Conservation (phyloP, 2,329 filamentous ascomycete species). For the Colletotrichum liriopes region DNA sequence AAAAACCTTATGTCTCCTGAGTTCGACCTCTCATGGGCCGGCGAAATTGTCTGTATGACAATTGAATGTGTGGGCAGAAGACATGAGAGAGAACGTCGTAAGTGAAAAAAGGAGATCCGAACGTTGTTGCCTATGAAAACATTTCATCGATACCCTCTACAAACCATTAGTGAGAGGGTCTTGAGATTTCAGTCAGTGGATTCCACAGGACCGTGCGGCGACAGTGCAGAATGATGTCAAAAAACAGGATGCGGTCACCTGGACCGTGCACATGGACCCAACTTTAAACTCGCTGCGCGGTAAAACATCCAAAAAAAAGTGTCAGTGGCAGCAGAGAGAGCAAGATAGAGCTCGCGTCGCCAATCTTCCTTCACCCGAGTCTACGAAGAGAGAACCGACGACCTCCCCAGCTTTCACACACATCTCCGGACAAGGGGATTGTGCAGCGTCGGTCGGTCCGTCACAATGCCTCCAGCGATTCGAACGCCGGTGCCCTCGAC, state of each 20-base stretch:
- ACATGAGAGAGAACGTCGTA: not conserved
- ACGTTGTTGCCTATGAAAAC: not conserved
- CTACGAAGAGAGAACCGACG: not conserved
- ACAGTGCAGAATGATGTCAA: slow-evolving; percentile 33
- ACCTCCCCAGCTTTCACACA: slow-evolving; percentile 5
- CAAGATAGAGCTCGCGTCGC: not conserved
- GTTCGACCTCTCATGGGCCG: not conserved
- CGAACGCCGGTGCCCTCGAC: slow-evolving; percentile 66
- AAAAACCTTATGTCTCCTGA: slow-evolving; percentile 28
- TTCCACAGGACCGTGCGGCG: slow-evolving; percentile 3
- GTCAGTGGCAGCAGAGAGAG: slow-evolving; percentile 14
- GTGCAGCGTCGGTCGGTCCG: slow-evolving; percentile 20
- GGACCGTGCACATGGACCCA: slow-evolving; percentile 35
- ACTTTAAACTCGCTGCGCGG: slow-evolving; percentile 25
- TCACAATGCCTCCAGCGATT: slow-evolving; percentile 57
- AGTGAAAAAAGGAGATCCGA: not conserved
- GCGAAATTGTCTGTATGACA: not conserved
- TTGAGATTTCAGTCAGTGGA: slow-evolving; percentile 27
- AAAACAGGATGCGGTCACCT: slow-evolving; percentile 16
- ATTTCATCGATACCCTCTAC: not conserved
- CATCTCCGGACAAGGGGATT: not conserved
- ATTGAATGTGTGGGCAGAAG: not conserved
- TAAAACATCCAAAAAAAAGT: slow-evolving; percentile 34
- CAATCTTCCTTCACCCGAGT: not conserved
- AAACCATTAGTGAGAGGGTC: slow-evolving; percentile 13